phyloP scores from a whole-genome alignment of 2,329 filamentous ascomycete genomes.

The Alternaria rosae region DNA sequence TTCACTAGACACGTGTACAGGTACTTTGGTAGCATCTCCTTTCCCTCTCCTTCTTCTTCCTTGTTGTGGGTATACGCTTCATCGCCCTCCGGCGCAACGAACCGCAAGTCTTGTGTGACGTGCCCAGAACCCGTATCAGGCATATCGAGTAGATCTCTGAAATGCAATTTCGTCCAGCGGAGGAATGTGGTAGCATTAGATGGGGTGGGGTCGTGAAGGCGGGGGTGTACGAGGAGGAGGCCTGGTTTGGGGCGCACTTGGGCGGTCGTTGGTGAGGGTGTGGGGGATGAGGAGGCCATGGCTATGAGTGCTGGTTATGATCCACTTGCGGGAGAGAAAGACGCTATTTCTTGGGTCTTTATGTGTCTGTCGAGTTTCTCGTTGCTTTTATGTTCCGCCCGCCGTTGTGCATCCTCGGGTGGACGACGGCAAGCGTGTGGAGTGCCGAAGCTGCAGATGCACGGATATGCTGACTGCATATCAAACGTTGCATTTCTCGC shows the following conservation, averaged over 20 bases:
- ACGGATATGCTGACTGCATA: neutral
- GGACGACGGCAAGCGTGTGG: slow-evolving; percentile 1
- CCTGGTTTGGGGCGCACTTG: slow-evolving; percentile 4
- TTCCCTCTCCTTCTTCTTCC: neutral
- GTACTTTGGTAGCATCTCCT: neutral
- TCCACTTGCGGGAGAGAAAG: too few relatives aligned
- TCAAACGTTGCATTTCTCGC: neutral
- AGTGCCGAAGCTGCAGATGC: slow-evolving; percentile 19
- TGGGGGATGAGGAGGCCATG: neutral
- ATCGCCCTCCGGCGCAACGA: neutral
- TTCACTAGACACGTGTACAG: slow-evolving; percentile 1
- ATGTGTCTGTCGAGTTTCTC: neutral
- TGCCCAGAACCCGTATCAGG: neutral
- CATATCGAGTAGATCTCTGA: slow-evolving; percentile 24
- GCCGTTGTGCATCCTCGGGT: neutral
- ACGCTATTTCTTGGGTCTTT: neutral
- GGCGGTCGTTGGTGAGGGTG: neutral
- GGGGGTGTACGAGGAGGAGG: slow-evolving; percentile 24
- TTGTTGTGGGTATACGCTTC: neutral
- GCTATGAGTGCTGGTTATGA: too few relatives aligned
- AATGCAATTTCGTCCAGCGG: slow-evolving; percentile 33
- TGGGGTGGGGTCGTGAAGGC: slow-evolving; percentile 7
- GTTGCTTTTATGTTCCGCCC: neutral
- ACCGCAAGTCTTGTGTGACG: neutral
- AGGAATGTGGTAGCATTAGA: slow-evolving; percentile 11